phyloP scores from a whole-genome alignment of 2,329 filamentous ascomycete species.

The Neonectria faginata region DNA sequence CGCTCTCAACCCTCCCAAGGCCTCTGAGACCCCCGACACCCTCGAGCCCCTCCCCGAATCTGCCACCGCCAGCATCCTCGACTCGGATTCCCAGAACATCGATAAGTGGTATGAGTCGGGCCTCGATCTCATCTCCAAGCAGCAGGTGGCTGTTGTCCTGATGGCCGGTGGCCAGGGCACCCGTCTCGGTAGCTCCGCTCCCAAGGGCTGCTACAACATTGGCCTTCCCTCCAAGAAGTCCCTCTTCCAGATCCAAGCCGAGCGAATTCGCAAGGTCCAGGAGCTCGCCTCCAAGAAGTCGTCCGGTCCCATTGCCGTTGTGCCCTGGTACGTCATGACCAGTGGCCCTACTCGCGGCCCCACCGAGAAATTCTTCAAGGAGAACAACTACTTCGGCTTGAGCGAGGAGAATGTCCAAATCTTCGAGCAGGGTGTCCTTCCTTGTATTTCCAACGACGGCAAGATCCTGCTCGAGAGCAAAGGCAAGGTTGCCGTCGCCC shows the following conservation, averaged over 20 bases:
- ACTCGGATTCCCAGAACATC: slow-evolving; percentile 83
- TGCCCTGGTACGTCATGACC: slow-evolving; percentile 99
- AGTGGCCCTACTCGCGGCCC: slow-evolving; percentile 91
- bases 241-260: slow-evolving; percentile 96
- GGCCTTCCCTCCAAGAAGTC: slow-evolving; percentile 93
- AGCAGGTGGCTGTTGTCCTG: slow-evolving; percentile 86
- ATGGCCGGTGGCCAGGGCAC: slow-evolving; percentile 99
- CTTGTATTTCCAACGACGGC: slow-evolving; percentile 96
- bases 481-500: slow-evolving; percentile 90
- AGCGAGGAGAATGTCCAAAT: slow-evolving; percentile 86
- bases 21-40: slow-evolving; percentile 64
- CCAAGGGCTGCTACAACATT: slow-evolving; percentile 98
- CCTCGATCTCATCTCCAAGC: slow-evolving; percentile 81
- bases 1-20: slow-evolving; percentile 81
- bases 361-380: slow-evolving; percentile 92
- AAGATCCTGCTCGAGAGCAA: slow-evolving; percentile 96
- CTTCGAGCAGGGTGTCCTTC: slow-evolving; percentile 96
- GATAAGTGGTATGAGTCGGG: slow-evolving; percentile 86
- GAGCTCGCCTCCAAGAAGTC: slow-evolving; percentile 79
- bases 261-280: slow-evolving; percentile 90
- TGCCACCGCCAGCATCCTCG: slow-evolving; percentile 89
- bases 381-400: slow-evolving; percentile 92
- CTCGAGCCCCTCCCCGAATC: slow-evolving; percentile 91
- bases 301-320: slow-evolving; percentile 66
- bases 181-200: slow-evolving; percentile 90